Base-by-base conservation (phyloP, 2,329 filamentous ascomycete genomes). In the Fusarium chuoi region DNA sequence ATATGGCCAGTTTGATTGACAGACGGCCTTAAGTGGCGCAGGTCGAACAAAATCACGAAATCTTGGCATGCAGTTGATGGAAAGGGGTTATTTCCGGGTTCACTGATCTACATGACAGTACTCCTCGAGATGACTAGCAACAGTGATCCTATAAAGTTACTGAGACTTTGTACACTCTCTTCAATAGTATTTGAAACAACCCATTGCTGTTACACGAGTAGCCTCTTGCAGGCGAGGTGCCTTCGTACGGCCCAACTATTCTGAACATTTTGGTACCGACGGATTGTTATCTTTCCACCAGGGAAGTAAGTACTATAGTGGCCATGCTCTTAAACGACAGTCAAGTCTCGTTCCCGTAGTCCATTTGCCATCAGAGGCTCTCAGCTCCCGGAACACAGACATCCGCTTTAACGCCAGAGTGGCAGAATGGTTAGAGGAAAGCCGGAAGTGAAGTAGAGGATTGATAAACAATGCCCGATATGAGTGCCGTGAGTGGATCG, bases 1-100 rank as follows among this genome's bases (percentile, higher is more conserved):
- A 5, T 1, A n/a, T n/a, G 20, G n/a, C 4, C 10, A 3, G 6
- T 3, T 42, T 24, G n/a, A 18, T 24, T 20, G 15, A 17, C 11
- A 18, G 30, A 20, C 1, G 9, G 7, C 11, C 15, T 8, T 24
- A 11, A n/a, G 6, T 0, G n/a, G 7, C 1, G 10, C 0, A 17
- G 13, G 13, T 54, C 18, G 14, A 36, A 28, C 33, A 38, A 17
- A 15, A 26, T 22, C 18, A 26, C n/a, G 33, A 5, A 54, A 9
- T 28, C 13, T 26, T 38, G 33, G 33, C 10, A 20, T 20, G 5
- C 4, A 15, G 17, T 36, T 26, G 9, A 2, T 18, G n/a, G 24
- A 22, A 38, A 54, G 5, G 33, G 13, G 14, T 10, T 9, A 54
- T 22, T 28, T 18, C 5, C 5, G 28, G 26, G 5, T 4, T 54